These are phyloP conservation scores for Coemansia sp. DNA, from an alignment of 371 early-diverging fungal genomes.

Conservation along the genomic window DNA sequence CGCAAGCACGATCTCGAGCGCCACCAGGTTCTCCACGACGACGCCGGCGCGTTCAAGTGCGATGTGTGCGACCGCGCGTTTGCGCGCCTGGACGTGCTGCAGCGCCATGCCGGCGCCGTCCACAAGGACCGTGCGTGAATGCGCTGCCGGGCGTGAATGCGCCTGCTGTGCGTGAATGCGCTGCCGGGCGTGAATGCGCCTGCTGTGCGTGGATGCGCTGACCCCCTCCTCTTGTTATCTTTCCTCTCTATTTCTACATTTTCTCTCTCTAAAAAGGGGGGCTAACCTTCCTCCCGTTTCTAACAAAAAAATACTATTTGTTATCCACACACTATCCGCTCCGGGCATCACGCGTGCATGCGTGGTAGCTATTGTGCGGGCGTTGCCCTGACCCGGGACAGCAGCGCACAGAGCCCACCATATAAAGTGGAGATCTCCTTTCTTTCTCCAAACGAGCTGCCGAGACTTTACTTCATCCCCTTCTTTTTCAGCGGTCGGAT, in stretches of 20 bases:
- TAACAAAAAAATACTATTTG: neutral
- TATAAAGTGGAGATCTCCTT: no score
- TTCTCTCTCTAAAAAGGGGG: neutral
- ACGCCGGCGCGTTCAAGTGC: slow-evolving; percentile 43
- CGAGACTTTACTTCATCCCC: no score
- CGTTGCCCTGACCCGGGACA: no score
- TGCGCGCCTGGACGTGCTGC: slow-evolving; percentile 50
- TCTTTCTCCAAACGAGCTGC: no score
- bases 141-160: neutral
- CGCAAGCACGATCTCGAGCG: slow-evolving; percentile 52
- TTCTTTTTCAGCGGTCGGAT: no score
- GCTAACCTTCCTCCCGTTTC: no score
- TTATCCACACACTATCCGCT: neutral
- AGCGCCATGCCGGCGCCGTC: slow-evolving; percentile 38
- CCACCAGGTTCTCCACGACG: slow-evolving; percentile 49
- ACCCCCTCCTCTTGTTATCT: no score
- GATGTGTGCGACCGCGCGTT: slow-evolving; percentile 38
- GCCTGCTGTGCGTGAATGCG: no score
- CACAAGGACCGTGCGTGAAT: slow-evolving; percentile 17
- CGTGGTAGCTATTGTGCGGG: neutral
- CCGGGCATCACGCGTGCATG: neutral
- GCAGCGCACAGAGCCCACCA: no score
- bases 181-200: no score
- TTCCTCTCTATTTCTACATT: neutral
- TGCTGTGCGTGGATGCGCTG: no score